Evolutionary conservation across 306 rosid genomes (phyloP).

Genomic region (Chamaecrista fasciculata): DNA sequence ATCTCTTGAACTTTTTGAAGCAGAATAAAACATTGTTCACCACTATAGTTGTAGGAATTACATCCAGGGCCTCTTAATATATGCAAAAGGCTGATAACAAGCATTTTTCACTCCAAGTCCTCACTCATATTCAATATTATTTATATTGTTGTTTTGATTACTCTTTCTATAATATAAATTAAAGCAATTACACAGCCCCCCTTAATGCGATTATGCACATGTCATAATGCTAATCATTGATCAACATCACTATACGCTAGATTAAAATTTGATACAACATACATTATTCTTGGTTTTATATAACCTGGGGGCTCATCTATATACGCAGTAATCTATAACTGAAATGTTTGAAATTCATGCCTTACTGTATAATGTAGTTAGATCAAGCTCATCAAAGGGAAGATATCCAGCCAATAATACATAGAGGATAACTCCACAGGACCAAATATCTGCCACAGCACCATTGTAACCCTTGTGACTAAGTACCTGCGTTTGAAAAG

Average conservation of each 20-base stretch:
- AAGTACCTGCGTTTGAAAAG: conserved; percentile 58
- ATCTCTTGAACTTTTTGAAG: conserved; percentile 1
- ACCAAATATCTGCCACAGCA: conserved; percentile 91
- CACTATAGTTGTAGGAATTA: conserved; percentile 18
- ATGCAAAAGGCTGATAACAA: background rate
- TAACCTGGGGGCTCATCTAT: conserved; percentile 7
- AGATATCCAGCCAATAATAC: conserved; percentile 89
- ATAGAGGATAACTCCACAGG: conserved; percentile 88
- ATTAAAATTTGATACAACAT: conserved; percentile 10
- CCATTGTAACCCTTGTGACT: conserved; percentile 93
- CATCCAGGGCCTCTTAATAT: conserved; percentile 7
- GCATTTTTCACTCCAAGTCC: background rate
- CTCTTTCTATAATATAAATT: background rate
- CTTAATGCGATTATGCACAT: background rate
- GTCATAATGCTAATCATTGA: background rate
- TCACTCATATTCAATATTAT: background rate
- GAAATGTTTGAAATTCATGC: conserved; percentile 55
- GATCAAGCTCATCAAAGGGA: conserved; percentile 94
- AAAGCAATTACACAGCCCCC: background rate
- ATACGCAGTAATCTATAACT: background rate
- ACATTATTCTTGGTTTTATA: background rate
- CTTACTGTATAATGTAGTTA: conserved; percentile 86
- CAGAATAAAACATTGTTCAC: background rate
- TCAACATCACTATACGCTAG: background rate
- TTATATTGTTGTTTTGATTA: background rate